phyloP scores from a whole-genome alignment of 2,329 filamentous ascomycete species.

The Xylaria sp. region DNA sequence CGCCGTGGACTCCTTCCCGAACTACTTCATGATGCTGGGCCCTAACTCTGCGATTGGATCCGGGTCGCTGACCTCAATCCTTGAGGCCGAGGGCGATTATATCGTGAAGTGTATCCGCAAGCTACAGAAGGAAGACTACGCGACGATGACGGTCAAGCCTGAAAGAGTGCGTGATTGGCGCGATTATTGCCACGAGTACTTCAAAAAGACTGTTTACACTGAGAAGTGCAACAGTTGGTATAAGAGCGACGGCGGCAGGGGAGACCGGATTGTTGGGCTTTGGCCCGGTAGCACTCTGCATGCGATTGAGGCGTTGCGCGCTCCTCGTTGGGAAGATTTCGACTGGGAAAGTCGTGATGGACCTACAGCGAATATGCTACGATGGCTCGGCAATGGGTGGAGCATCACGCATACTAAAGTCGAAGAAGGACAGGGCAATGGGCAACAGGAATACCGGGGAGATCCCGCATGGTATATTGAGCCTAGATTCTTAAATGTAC shows the following conservation, averaged over 20 bases:
- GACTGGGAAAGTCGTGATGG: slow-evolving; percentile 51
- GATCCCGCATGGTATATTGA: slow-evolving; percentile 52
- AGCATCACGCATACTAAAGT: slow-evolving; percentile 53
- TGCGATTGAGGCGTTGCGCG: slow-evolving; percentile 55
- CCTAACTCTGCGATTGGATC: slow-evolving; percentile 61
- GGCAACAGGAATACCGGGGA: slow-evolving; percentile 41
- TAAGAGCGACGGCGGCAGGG: slow-evolving; percentile 56
- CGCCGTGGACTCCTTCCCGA: slow-evolving; percentile 60
- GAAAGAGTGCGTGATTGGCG: slow-evolving; percentile 60
- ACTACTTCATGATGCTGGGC: slow-evolving; percentile 61
- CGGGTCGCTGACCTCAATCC: slow-evolving; percentile 59
- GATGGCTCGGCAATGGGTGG: slow-evolving; percentile 58
- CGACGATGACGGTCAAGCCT: slow-evolving; percentile 57
- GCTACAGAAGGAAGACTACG: slow-evolving; percentile 60
- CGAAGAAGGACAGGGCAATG: slow-evolving; percentile 32
- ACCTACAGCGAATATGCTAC: slow-evolving; percentile 49
- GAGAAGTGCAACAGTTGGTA: slow-evolving; percentile 66
- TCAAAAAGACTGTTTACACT: slow-evolving; percentile 60
- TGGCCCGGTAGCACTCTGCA: slow-evolving; percentile 61
- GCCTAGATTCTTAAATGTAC: slow-evolving; percentile 45
- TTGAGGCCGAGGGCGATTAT: slow-evolving; percentile 62
- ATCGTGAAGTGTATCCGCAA: slow-evolving; percentile 60
- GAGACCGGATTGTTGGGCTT: slow-evolving; percentile 55
- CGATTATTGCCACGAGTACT: slow-evolving; percentile 60
- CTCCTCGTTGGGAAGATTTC: slow-evolving; percentile 61